Evolutionary conservation across 2,329 filamentous ascomycete species (phyloP).

Genomic region (Aureobasidium sp.): DNA sequence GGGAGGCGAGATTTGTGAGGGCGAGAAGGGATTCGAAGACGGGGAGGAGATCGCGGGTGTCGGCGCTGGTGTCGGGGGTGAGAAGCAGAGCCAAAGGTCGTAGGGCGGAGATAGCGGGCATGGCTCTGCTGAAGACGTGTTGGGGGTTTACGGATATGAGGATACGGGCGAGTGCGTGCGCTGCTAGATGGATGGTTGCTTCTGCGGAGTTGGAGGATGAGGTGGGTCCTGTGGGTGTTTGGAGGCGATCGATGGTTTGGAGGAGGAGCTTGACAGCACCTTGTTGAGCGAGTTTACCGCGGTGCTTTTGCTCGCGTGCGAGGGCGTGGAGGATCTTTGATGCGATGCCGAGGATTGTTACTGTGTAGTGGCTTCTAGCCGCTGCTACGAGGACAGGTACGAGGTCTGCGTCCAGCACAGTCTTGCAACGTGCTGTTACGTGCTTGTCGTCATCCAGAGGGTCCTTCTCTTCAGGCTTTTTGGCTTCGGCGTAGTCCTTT

Average conservation of each 20-base stretch:
- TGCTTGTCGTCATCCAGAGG: constrained; percentile 67
- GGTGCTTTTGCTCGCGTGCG: constrained; percentile 61
- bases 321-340: constrained; percentile 71
- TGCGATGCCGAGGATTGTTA: constrained; percentile 61
- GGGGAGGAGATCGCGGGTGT: constrained; percentile 69
- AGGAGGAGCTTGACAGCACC: constrained; percentile 81
- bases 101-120: constrained; percentile 68
- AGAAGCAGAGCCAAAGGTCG: constrained; percentile 72
- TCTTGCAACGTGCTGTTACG: constrained; percentile 68
- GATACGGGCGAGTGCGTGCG: constrained; percentile 55
- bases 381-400: constrained; percentile 64
- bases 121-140: constrained; percentile 72
- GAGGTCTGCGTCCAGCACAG: constrained; percentile 68
- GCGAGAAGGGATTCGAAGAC: constrained; percentile 87
- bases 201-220: constrained; percentile 45
- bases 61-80: constrained; percentile 48
- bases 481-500: constrained; percentile 86
- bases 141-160: constrained; percentile 50
- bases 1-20: constrained; percentile 83
- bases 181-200: neutral
- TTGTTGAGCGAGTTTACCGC: constrained; percentile 80
- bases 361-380: constrained; percentile 44
- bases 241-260: constrained; percentile 46
- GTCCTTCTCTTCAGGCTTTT: constrained; percentile 53
- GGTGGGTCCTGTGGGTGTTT: constrained; percentile 72